Evolutionary conservation across 257 asterid genomes (phyloP).

Genomic region (Solanum gracilifrons): DNA sequence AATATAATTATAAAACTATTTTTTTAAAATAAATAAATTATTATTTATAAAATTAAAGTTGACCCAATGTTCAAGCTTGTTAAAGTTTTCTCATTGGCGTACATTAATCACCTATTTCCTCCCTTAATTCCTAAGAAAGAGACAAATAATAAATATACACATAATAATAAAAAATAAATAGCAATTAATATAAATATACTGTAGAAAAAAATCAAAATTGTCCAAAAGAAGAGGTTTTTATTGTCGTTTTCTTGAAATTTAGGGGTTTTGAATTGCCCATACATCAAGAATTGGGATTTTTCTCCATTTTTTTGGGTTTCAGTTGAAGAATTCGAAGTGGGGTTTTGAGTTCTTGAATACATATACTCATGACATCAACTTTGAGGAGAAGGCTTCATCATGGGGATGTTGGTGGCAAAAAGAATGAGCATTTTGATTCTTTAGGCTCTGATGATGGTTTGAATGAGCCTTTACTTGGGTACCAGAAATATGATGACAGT

Average conservation of each 20-base stretch:
- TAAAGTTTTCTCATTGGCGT: conserved; percentile 1
- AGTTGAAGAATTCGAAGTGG: not conserved
- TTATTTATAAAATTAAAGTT: not conserved
- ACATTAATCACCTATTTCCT: not conserved
- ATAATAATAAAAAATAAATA: not conserved
- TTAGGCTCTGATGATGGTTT: conserved; percentile 38
- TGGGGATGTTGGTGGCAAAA: conserved; percentile 65
- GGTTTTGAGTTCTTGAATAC: not conserved
- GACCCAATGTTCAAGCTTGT: not conserved
- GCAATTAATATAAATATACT: not conserved
- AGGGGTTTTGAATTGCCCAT: not conserved
- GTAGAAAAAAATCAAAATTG: not conserved
- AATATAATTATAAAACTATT: not conserved
- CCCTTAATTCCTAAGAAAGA: not conserved
- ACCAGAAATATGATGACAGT: conserved; percentile 15
- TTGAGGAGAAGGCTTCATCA: conserved; percentile 80
- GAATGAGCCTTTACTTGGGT: conserved; percentile 74
- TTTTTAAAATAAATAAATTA: too few relatives aligned
- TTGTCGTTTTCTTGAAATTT: not conserved
- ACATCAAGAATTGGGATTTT: not conserved
- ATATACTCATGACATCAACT: conserved; percentile 46
- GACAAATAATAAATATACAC: not conserved
- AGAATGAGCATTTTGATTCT: conserved; percentile 30
- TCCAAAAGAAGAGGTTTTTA: not conserved
- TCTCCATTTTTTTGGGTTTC: not conserved